Evolutionary conservation across 495 filamentous ascomycete species (phyloP), one percentile per base, ranked within the genome.

Genomic region (Mycothermus thermophilus): DNA sequence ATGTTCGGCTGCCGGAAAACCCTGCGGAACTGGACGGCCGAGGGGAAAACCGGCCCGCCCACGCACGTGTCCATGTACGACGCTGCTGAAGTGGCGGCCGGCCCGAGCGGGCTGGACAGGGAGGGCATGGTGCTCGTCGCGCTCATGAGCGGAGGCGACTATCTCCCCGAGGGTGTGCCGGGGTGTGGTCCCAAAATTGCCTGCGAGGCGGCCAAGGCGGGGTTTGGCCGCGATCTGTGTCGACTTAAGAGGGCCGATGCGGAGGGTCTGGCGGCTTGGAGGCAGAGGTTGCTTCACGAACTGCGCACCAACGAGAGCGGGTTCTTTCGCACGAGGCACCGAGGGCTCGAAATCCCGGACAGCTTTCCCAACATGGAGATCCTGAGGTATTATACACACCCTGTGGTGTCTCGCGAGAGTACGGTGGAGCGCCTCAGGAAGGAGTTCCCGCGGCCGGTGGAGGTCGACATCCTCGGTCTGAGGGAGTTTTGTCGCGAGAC

Each of bases 131-230:
- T 96, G 24, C 53, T 99, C 10, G 77, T 99, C 23, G 92, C 92
- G 1, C 63, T 99, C 52, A 87, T 99, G 68, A 93, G 84, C 49
- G 90, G 92, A 8, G 90, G 90, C 5, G 92, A 99, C 55, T 99
- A 99, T 46, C 58, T 87, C 8, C 85, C 90, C 2, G 83, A 82
- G 34, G 92, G 92, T 0, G 76, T 99, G 12, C 77, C 82, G 0
- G 77, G 79, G 25, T 95, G 84, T 44, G 92, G 92, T 8, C 73
- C 81, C 34, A 93, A 84, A 48, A 62, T 81, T 3, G 86, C 92
- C 3, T 86, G 80, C 39, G 81, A 94, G 46, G 93, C 93, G 35
- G 87, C 90, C 18, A 72, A 73, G 48, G 92, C 84, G 13, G 80
- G 86, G 1, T 96, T 90, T 52, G 90, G 90, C 1, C 68, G 67